Evolutionary conservation across 2,329 filamentous ascomycete species (phyloP).

Genomic region (Aspergillus niger): DNA sequence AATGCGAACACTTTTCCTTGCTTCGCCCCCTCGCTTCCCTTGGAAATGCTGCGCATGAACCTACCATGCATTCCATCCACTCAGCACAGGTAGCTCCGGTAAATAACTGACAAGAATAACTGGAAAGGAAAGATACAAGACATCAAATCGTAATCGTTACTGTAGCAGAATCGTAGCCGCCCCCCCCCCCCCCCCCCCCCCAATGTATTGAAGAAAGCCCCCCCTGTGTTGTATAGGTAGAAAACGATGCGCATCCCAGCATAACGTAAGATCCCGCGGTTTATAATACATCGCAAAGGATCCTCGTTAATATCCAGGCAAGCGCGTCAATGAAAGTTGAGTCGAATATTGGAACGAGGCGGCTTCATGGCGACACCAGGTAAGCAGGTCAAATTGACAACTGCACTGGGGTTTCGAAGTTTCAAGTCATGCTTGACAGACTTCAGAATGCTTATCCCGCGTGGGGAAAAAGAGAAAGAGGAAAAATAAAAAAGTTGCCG

Average conservation of each 20-base stretch:
- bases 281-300: slow-evolving; percentile 40
- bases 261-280: slow-evolving; percentile 29
- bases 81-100: not conserved
- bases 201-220: not conserved
- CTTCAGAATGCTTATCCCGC: not conserved
- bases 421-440: not conserved
- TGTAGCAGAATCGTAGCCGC: not conserved
- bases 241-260: slow-evolving; percentile 14
- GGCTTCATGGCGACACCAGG: not conserved
- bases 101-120: slow-evolving; percentile 7
- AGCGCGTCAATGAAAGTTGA: slow-evolving; percentile 10
- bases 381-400: not conserved
- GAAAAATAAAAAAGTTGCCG: not conserved
- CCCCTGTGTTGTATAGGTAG: slow-evolving; percentile 4
- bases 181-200: too few relatives aligned
- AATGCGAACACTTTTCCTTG: slow-evolving; percentile 9
- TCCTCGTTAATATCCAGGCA: slow-evolving; percentile 15
- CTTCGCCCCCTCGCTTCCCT: not conserved
- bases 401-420: not conserved
- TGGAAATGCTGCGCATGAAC: slow-evolving; percentile 1
- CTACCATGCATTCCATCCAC: slow-evolving; percentile 6
- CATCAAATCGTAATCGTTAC: slow-evolving; percentile 21
- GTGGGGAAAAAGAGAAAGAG: not conserved
- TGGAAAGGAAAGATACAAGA: slow-evolving; percentile 10
- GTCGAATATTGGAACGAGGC: not conserved